Base-by-base conservation (phyloP, 2,329 filamentous ascomycete genomes). In the Leptosphaerulina australis region DNA sequence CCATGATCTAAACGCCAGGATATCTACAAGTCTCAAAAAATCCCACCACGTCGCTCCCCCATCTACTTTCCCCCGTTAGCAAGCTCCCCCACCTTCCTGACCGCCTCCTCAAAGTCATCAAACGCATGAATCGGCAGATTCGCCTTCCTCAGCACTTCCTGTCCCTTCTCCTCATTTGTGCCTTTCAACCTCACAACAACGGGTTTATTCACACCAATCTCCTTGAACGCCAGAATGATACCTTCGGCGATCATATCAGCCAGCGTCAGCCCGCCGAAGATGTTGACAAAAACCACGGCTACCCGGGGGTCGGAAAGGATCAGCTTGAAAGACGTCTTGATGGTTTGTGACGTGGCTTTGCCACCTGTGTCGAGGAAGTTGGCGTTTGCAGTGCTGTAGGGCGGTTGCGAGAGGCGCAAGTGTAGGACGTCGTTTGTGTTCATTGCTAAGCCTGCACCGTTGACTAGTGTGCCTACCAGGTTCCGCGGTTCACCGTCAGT, bases 361-460 rank as follows among this genome's bases (percentile, higher is more conserved):
- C 91, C 91, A 21, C 92, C 91, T 0, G 90, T 95, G 69, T 96
- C 91, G 45, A 96, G 80, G 70, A 96, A 96, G 64, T 96, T 96
- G 9, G 90, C 84, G 18, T 87, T 87, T 25, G 78, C 74, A 2
- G 89, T 89, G 7, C 50, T 49, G 36, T 48, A 53, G 3, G 66
- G 60, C 7, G 55, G 53, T 12, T 83, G 75, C 0, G 82, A 79
- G 8, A 96, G 83, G 21, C 67, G 82, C 10, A 84, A 75, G 2
- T 82, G 79, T 1, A 96, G 82, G 0, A 88, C 88, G 69, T 96
- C 91, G 52, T 92, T 85, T 0, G 91, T 96, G 69, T 94, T 94
- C 88, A 96, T 94, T 0, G 91, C 91, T 1, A 96, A 81, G 0
- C 91, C 91, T 0, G 92, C 91, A 33, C 91, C 91, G 66, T 96